These are phyloP conservation scores for Blastobotrys mokoenaii DNA, from an alignment of 805 yeast genomes.

Conservation along the genomic window DNA sequence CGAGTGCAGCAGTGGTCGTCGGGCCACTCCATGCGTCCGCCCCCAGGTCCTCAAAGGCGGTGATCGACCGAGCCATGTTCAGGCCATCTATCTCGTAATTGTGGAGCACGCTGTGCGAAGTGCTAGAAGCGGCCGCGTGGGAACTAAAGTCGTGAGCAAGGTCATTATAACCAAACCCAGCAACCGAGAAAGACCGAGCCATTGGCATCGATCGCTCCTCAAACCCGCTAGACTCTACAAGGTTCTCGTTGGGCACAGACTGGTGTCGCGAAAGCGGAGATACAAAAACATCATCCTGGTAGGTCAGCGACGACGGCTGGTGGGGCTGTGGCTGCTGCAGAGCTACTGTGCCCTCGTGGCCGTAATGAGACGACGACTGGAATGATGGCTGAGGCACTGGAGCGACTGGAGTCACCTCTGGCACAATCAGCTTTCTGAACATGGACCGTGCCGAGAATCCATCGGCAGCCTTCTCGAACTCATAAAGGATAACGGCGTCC, in stretches of 20 bases:
- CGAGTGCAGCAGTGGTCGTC: neutral
- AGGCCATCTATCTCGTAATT: constrained; percentile 6
- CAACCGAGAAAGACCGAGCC: constrained; percentile 18
- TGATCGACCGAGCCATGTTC: constrained; percentile 20
- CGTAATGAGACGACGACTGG: neutral
- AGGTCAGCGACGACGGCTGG: neutral
- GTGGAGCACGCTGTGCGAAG: neutral
- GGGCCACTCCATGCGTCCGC: constrained; percentile 1
- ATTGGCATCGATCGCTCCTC: constrained; percentile 1
- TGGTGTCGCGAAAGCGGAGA: neutral
- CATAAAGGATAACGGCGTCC: constrained; percentile 27
- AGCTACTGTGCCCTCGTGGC: neutral
- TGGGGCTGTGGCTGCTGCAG: constrained; percentile 1
- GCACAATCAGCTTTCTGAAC: constrained; percentile 19
- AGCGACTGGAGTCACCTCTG: neutral
- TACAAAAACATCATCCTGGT: neutral
- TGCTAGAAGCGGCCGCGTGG: neutral
- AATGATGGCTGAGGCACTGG: neutral
- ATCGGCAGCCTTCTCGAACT: constrained; percentile 28
- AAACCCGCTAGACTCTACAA: no score
- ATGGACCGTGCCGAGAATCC: constrained; percentile 29
- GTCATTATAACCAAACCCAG: constrained; percentile 7
- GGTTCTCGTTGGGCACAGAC: neutral
- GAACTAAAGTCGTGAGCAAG: neutral
- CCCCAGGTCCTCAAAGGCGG: constrained; percentile 15